A percentile compares a stretch with the other conserved stretches of the same genome.
Conservation (phyloP, 345 rosid genomes). For the Arabis hirsuta region DNA sequence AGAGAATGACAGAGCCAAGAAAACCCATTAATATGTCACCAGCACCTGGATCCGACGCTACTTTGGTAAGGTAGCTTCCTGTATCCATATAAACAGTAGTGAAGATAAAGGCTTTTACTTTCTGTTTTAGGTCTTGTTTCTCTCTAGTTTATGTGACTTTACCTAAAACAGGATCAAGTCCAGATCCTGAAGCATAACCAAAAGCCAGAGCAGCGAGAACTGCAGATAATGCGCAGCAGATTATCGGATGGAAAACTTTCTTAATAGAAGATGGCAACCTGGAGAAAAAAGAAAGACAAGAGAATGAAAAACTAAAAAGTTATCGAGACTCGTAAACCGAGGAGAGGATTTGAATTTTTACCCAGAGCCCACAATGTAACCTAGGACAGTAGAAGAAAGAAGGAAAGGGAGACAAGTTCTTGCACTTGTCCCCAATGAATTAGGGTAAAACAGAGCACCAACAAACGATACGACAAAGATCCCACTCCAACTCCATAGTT, state of each 20-base stretch:
- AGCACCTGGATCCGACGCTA: conserved; percentile 85
- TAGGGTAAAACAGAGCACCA: conserved; percentile 66
- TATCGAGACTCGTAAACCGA: neutral
- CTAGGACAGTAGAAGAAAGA: conserved; percentile 86
- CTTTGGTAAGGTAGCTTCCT: conserved; percentile 88
- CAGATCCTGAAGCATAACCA: conserved; percentile 76
- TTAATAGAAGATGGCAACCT: conserved; percentile 82
- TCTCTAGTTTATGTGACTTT: conserved; percentile 10
- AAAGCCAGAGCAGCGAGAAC: conserved; percentile 83
- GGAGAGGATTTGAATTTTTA: conserved; percentile 38
- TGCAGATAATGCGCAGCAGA: conserved; percentile 83
- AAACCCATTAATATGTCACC: conserved; percentile 96
- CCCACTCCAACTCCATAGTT: conserved; percentile 82
- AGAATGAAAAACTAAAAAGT: conserved; percentile 1
- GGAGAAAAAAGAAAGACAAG: conserved; percentile 24
- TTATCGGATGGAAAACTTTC: conserved; percentile 83
- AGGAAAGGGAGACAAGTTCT: conserved; percentile 90
- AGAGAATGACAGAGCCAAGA: conserved; percentile 91
- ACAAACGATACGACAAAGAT: conserved; percentile 72
- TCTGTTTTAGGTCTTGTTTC: neutral
- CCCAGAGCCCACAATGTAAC: conserved; percentile 89
- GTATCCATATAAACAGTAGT: conserved; percentile 14
- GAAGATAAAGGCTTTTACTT: neutral
- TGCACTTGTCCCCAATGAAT: conserved; percentile 75
- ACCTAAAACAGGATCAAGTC: conserved; percentile 90